Evolutionary conservation across 108 stramenopile genomes (phyloP).

Genomic region (Nitzschia inconspicua): DNA sequence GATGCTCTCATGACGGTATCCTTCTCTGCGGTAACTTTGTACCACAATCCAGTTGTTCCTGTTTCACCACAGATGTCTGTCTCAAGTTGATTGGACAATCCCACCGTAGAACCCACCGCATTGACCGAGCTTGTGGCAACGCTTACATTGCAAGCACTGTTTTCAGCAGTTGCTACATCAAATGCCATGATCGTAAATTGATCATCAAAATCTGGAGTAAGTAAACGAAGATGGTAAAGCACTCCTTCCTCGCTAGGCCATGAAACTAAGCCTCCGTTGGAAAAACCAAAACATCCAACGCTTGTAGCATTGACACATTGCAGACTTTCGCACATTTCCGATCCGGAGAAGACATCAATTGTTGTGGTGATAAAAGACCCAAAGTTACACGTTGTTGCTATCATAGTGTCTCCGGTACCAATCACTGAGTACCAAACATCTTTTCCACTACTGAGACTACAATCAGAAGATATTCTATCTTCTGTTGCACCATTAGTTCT

Average conservation of each 20-base stretch:
- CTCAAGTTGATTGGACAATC: no score
- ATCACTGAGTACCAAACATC: not conserved
- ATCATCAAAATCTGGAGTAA: not conserved
- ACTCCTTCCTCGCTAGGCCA: not conserved
- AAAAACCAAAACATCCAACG: not conserved
- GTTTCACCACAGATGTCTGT: no score
- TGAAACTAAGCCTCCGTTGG: not conserved
- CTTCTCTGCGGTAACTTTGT: no score
- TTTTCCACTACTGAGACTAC: not conserved
- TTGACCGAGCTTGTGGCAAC: not conserved
- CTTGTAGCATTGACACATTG: not conserved
- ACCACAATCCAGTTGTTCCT: no score
- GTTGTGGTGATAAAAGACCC: not conserved
- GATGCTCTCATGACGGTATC: no score
- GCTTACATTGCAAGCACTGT: not conserved
- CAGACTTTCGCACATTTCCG: not conserved
- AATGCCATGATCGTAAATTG: not conserved
- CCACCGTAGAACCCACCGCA: not conserved
- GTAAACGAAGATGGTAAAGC: not conserved
- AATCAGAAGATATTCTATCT: not conserved
- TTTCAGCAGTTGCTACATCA: not conserved
- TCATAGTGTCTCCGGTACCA: not conserved
- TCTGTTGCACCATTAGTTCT: not conserved
- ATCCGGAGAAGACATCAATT: not conserved
- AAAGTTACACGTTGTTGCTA: not conserved